Conservation (phyloP, 768 basidiomycete species). For the Agrocybe pediades region DNA sequence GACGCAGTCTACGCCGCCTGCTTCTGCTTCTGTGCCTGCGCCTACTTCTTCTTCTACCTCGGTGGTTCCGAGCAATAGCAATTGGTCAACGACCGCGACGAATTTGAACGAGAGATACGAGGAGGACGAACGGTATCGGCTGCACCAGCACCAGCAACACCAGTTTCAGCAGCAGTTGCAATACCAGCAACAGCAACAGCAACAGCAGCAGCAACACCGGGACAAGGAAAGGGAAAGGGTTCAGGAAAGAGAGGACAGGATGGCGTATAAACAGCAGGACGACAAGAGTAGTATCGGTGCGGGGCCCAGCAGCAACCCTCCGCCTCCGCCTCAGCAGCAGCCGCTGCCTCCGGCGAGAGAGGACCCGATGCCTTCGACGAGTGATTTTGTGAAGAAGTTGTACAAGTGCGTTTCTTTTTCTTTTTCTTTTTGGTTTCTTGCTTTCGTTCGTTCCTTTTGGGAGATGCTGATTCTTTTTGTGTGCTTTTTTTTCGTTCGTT, state of each 20-base stretch:
- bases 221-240: conserved; percentile 28
- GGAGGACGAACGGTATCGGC: conserved; percentile 12
- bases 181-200: conserved; percentile 21
- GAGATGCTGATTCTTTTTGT: too few species aligned
- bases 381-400: conserved; percentile 93
- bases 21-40: conserved; percentile 9
- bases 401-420: conserved; percentile 65
- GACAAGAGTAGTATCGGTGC: conserved; percentile 5
- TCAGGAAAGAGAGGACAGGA: conserved; percentile 14
- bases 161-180: conserved; percentile 26
- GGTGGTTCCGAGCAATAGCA: conserved; percentile 17
- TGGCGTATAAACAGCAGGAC: conserved; percentile 14
- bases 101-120: conserved; percentile 36
- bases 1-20: conserved; percentile 28
- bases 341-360: conserved; percentile 25
- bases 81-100: conserved; percentile 34
- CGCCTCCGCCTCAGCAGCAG: too few species aligned
- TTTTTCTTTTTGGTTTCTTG: neutral
- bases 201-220: conserved; percentile 25
- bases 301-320: neutral
- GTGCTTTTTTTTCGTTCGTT: neutral
- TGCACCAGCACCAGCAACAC: conserved; percentile 16
- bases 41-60: neutral
- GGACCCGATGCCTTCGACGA: conserved; percentile 83
- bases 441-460: too few species aligned